Evolutionary conservation across 148 eudicot species (phyloP).

Genomic region (Beta vulgaris): DNA sequence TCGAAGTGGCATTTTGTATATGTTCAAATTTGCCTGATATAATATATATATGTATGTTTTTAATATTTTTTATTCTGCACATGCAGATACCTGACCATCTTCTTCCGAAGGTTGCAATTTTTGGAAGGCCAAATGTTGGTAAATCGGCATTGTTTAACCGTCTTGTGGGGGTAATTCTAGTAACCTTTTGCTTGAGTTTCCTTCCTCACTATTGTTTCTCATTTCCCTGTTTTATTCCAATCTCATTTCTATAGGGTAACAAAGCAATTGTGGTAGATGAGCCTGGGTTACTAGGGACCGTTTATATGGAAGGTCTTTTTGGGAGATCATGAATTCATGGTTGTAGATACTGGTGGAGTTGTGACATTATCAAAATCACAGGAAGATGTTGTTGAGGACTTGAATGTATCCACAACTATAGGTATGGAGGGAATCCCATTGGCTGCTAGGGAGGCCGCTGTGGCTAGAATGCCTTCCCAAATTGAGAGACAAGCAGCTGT

Average conservation of each 20-base stretch:
- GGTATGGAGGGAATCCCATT: slow-evolving; percentile 99
- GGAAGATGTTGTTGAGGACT: slow-evolving; percentile 67
- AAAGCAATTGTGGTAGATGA: slow-evolving; percentile 96
- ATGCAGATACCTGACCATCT: slow-evolving; percentile 83
- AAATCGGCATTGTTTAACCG: slow-evolving; percentile 97
- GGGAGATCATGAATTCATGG: slow-evolving; percentile 88
- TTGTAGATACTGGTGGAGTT: slow-evolving; percentile 93
- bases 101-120: slow-evolving; percentile 84
- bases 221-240: slow-evolving; percentile 7
- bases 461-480: slow-evolving; percentile 96
- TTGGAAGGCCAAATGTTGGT: slow-evolving; percentile 99
- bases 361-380: slow-evolving; percentile 74
- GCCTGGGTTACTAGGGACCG: slow-evolving; percentile 99
- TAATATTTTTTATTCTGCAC: background rate
- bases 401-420: slow-evolving; percentile 82
- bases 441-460: slow-evolving; percentile 86
- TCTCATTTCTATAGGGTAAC: slow-evolving; percentile 58
- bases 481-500: slow-evolving; percentile 85
- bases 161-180: slow-evolving; percentile 80
- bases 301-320: slow-evolving; percentile 84
- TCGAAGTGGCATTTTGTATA: background rate
- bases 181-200: slow-evolving; percentile 11
- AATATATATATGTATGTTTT: too few species aligned
- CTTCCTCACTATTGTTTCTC: background rate
- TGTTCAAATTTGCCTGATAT: background rate